Percentiles rank a stretch among this genome's conserved stretches.
Conservation (phyloP, 2,329 filamentous ascomycete genomes). For the Pseudogymnoascus sp. region DNA sequence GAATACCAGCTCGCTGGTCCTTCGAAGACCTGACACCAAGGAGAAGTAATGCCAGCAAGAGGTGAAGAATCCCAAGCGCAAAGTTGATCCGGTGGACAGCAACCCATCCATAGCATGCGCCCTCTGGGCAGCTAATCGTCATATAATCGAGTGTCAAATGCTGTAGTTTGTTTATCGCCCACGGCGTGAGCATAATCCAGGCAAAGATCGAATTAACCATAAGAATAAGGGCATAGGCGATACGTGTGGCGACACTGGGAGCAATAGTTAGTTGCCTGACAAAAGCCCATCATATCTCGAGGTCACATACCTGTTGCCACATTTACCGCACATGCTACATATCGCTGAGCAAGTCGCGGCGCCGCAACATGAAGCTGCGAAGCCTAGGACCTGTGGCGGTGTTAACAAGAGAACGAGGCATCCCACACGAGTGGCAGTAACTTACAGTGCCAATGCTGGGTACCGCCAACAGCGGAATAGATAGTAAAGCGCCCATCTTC, state of each 20-base stretch:
- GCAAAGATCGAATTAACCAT: conserved; percentile 94
- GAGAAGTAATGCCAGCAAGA: conserved; percentile 74
- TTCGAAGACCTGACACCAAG: conserved; percentile 82
- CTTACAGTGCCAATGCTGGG: conserved; percentile 80
- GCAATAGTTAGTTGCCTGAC: conserved; percentile 14
- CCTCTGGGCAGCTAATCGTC: conserved; percentile 83
- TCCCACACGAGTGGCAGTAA: conserved; percentile 17
- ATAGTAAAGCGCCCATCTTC: conserved; percentile 83
- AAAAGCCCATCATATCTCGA: conserved; percentile 2
- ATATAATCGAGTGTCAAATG: conserved; percentile 91
- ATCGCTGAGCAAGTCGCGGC: conserved; percentile 94
- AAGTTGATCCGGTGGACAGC: conserved; percentile 98
- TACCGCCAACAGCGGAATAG: conserved; percentile 78
- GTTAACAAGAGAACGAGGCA: conserved; percentile 14
- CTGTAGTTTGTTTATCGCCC: conserved; percentile 94
- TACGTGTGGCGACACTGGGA: conserved; percentile 82
- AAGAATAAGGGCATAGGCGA: conserved; percentile 90
- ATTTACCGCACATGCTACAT: conserved; percentile 92
- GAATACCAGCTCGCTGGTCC: conserved; percentile 76
- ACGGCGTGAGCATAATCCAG: conserved; percentile 98
- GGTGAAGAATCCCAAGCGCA: conserved; percentile 86
- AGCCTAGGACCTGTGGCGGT: conserved; percentile 55
- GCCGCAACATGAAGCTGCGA: conserved; percentile 86
- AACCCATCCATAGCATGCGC: conserved; percentile 89
- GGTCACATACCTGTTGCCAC: conserved; percentile 69